Evolutionary conservation across 2,329 filamentous ascomycete genomes (phyloP).

Genomic region (Blumeria hordei): DNA sequence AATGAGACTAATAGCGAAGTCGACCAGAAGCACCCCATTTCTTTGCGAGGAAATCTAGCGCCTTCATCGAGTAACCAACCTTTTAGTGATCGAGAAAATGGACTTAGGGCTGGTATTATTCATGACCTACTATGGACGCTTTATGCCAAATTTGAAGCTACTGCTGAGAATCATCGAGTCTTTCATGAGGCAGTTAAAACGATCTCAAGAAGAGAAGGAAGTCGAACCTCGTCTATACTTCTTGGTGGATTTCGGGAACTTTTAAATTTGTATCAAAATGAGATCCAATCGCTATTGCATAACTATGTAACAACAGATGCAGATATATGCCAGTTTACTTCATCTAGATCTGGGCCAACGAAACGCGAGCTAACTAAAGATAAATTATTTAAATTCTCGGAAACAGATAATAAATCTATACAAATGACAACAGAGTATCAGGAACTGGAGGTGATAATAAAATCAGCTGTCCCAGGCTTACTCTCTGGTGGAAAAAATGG

Average conservation of each 20-base stretch:
- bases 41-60: constrained; percentile 28
- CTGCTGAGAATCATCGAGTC: constrained; percentile 82
- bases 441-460: constrained; percentile 71
- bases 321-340: constrained; percentile 46
- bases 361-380: constrained; percentile 18
- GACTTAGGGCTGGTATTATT: constrained; percentile 61
- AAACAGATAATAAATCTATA: constrained; percentile 55
- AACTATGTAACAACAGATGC: constrained; percentile 90
- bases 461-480: constrained; percentile 74
- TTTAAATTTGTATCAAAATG: constrained; percentile 95
- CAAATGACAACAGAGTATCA: constrained; percentile 70
- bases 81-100: constrained; percentile 44
- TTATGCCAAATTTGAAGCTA: constrained; percentile 92
- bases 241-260: constrained; percentile 83
- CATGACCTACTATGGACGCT: constrained; percentile 79
- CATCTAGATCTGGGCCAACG: constrained; percentile 25
- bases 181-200: constrained; percentile 80
- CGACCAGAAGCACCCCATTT: constrained; percentile 75
- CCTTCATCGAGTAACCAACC: constrained; percentile 33
- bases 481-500: constrained; percentile 40
- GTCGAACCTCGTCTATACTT: constrained; percentile 35
- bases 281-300: constrained; percentile 81
- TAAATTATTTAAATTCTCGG: constrained; percentile 58
- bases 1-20: constrained; percentile 90
- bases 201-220: constrained; percentile 59